These are phyloP conservation scores for Linnemannia schmuckeri DNA, from an alignment of 192 early-diverging fungal species.

Conservation along the genomic window DNA sequence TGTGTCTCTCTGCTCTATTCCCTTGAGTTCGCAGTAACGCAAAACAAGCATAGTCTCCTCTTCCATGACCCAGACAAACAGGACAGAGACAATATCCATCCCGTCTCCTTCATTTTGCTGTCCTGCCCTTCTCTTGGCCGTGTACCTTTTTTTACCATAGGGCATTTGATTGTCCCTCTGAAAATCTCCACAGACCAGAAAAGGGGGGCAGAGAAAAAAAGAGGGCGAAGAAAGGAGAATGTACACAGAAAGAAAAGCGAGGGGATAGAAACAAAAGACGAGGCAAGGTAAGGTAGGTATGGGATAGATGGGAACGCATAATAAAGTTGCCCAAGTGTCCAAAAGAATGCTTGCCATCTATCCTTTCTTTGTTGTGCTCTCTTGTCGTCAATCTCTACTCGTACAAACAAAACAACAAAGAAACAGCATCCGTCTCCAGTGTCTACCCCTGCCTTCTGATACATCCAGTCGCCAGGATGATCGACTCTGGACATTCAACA, in stretches of 20 bases:
- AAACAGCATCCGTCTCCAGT: neutral
- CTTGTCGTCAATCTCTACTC: neutral
- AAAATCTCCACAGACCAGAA: neutral
- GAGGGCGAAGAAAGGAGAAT: slow-evolving; percentile 1
- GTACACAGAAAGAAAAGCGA: neutral
- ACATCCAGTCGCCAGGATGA: neutral
- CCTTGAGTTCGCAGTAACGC: slow-evolving; percentile 1
- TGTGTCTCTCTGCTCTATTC: neutral
- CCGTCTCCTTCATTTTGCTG: slow-evolving; percentile 1
- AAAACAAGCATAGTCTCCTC: neutral
- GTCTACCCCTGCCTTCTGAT: neutral
- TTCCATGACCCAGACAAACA: neutral
- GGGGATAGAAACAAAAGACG: neutral
- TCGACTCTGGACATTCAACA: neutral
- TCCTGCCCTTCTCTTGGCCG: neutral
- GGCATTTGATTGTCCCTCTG: neutral
- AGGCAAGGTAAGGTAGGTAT: neutral
- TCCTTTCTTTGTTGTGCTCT: neutral
- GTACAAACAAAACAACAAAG: neutral
- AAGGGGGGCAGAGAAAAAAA: neutral
- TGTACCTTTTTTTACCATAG: neutral
- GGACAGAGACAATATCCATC: neutral
- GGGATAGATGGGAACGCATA: slow-evolving; percentile 6
- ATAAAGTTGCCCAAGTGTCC: neutral
- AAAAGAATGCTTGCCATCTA: neutral